Evolutionary conservation across 805 yeast genomes (phyloP).

Genomic region (Saccharomycopsis sp.): DNA sequence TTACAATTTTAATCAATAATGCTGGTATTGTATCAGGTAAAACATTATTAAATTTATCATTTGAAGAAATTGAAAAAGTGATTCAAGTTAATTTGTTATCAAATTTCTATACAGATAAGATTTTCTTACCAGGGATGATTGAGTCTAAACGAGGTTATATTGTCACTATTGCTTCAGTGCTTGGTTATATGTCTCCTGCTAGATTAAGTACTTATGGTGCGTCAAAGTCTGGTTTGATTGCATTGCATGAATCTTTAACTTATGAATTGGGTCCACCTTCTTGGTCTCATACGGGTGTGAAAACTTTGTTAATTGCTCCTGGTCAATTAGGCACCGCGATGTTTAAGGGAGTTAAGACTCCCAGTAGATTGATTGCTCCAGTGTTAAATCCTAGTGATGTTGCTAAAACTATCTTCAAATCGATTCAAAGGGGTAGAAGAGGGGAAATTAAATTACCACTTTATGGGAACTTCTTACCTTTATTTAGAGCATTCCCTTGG

Average conservation of each 20-base stretch:
- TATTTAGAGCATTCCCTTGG: constrained; percentile 68
- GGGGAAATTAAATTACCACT: constrained; percentile 71
- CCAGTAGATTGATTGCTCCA: constrained; percentile 74
- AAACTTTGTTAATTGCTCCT: constrained; percentile 73
- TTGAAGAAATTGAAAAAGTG: constrained; percentile 53
- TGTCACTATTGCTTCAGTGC: constrained; percentile 74
- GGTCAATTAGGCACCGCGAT: constrained; percentile 76
- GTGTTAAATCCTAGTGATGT: constrained; percentile 63
- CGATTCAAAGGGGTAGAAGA: constrained; percentile 52
- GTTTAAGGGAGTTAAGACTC: constrained; percentile 71
- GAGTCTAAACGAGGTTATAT: constrained; percentile 58
- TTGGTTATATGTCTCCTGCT: constrained; percentile 84
- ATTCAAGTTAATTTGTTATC: constrained; percentile 66
- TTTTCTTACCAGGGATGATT: constrained; percentile 71
- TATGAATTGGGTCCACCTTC: constrained; percentile 56
- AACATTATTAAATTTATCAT: constrained; percentile 44
- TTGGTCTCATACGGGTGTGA: constrained; percentile 41
- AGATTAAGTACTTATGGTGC: constrained; percentile 78
- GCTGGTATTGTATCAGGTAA: constrained; percentile 72
- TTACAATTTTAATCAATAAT: constrained; percentile 71
- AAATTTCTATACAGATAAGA: constrained; percentile 59
- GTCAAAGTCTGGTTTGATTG: constrained; percentile 78
- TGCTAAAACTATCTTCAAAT: constrained; percentile 49
- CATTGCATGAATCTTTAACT: constrained; percentile 74
- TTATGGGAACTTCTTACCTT: constrained; percentile 69